Evolutionary conservation across 1,284 basidiomycete genomes (phyloP).

Genomic region (Chondrostereum purpureum): DNA sequence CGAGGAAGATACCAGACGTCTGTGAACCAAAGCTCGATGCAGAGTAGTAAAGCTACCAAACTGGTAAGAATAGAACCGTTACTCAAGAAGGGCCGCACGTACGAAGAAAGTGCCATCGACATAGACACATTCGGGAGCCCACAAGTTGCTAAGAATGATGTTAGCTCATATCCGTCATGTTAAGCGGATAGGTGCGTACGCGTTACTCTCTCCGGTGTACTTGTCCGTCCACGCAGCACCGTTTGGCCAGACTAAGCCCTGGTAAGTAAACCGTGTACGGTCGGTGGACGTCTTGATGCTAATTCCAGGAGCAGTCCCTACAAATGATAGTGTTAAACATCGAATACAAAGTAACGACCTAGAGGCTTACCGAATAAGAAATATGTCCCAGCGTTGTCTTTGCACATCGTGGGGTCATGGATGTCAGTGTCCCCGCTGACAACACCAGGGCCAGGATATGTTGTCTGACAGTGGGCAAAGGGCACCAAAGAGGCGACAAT

Average conservation of each 20-base stretch:
- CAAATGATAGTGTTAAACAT: not conserved
- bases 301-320: conserved; percentile 42
- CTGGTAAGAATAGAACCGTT: too few species aligned
- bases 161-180: not conserved
- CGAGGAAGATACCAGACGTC: conserved; percentile 46
- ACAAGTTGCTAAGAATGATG: conserved; percentile 25
- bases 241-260: conserved; percentile 44
- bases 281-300: conserved; percentile 48
- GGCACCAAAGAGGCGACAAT: conserved; percentile 1
- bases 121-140: conserved; percentile 51
- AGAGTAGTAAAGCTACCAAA: conserved; percentile 33
- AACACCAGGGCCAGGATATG: conserved; percentile 7
- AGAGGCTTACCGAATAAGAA: conserved; percentile 41
- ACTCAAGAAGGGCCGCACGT: conserved; percentile 11
- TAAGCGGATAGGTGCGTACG: conserved; percentile 21
- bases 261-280: conserved; percentile 40
- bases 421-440: conserved; percentile 22
- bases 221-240: conserved; percentile 42
- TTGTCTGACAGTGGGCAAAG: conserved; percentile 1
- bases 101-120: conserved; percentile 39
- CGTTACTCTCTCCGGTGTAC: conserved; percentile 44
- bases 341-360: not conserved
- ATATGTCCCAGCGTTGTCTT: conserved; percentile 41
- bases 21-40: conserved; percentile 44
- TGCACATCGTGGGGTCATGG: conserved; percentile 42